phyloP scores from a whole-genome alignment of 2,329 filamentous ascomycete genomes.

The Fusarium udum region DNA sequence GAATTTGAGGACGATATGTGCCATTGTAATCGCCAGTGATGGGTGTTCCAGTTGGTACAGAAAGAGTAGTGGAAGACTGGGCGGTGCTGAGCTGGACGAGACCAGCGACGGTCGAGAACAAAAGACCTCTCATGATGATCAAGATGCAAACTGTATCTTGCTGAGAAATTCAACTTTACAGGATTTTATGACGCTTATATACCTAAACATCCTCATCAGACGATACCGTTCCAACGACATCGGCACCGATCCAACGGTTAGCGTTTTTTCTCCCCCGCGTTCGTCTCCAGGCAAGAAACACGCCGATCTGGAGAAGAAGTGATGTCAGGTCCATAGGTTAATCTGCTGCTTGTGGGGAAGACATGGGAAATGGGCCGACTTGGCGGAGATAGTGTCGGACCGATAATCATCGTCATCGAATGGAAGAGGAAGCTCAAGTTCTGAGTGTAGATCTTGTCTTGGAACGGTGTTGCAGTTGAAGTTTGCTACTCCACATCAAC shows the following conservation, averaged over 20 bases:
- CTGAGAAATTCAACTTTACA: accelerated
- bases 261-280: neutral
- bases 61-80: neutral
- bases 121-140: neutral
- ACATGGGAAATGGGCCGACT: neutral
- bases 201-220: neutral
- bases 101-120: neutral
- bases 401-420: neutral
- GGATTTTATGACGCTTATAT: neutral
- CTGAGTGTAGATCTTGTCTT: neutral
- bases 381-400: neutral
- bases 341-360: neutral
- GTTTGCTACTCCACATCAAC: neutral
- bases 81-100: neutral
- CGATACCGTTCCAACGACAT: neutral
- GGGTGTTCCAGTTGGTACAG: constrained; percentile 37
- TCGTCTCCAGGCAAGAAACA: neutral
- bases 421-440: neutral
- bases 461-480: neutral
- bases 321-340: constrained; percentile 1
- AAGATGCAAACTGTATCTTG: neutral
- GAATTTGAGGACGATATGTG: constrained; percentile 60
- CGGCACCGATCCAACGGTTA: neutral
- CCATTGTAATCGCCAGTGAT: constrained; percentile 42
- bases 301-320: neutral